Conservation (phyloP, 306 rosid genomes). For the Fragaria ananassa region DNA sequence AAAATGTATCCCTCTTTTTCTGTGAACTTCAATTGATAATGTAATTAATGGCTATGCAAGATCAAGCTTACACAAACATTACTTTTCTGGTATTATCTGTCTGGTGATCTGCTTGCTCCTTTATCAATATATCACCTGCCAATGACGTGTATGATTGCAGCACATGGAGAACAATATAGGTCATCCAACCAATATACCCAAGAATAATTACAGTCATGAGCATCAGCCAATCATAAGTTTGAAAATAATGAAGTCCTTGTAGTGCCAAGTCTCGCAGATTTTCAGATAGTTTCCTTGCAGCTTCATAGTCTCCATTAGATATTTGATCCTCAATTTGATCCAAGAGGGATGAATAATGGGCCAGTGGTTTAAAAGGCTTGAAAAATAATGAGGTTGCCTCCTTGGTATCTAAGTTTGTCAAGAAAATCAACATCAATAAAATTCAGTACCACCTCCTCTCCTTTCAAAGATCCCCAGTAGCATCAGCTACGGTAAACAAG, state of each 20-base stretch:
- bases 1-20: not conserved
- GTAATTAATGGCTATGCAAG: slow-evolving; percentile 13
- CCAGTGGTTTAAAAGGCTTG: slow-evolving; percentile 81
- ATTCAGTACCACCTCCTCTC: not conserved
- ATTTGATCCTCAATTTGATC: slow-evolving; percentile 63
- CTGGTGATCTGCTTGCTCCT: slow-evolving; percentile 42
- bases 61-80: slow-evolving; percentile 46
- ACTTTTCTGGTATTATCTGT: slow-evolving; percentile 58
- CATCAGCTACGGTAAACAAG: not conserved
- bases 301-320: slow-evolving; percentile 55
- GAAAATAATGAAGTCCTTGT: slow-evolving; percentile 87
- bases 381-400: slow-evolving; percentile 60
- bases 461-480: not conserved
- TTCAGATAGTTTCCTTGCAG: slow-evolving; percentile 64
- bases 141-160: slow-evolving; percentile 84
- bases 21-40: slow-evolving; percentile 7
- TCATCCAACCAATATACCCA: slow-evolving; percentile 91
- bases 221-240: slow-evolving; percentile 93
- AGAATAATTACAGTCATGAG: slow-evolving; percentile 78
- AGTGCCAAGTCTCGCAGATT: slow-evolving; percentile 72
- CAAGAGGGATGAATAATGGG: slow-evolving; percentile 54
- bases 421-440: slow-evolving; percentile 33
- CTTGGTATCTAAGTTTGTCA: slow-evolving; percentile 71
- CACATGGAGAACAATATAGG: slow-evolving; percentile 71
- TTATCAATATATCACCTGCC: slow-evolving; percentile 41